A percentile compares a stretch with the other conserved stretches of the same genome.
phyloP scores from a whole-genome alignment of 345 rosid species.

The Crucihimalaya himalaica region DNA sequence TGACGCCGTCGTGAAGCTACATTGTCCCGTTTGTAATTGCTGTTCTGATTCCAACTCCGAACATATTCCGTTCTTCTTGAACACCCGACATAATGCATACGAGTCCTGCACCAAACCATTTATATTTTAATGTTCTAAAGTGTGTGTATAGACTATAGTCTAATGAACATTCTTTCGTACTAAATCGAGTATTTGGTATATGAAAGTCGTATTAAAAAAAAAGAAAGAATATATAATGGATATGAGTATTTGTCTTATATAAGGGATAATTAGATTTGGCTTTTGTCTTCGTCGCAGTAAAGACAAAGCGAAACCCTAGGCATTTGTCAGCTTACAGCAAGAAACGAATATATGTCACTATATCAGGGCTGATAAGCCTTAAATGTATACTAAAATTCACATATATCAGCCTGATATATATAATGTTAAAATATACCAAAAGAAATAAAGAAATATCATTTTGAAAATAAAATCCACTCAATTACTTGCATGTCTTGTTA shows the following conservation, averaged over 20 bases:
- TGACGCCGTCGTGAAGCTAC: slow-evolving; percentile 44
- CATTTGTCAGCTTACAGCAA: slow-evolving; percentile 50
- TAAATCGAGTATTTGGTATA: not conserved
- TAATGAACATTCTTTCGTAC: not conserved
- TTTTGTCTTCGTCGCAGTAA: slow-evolving; percentile 52
- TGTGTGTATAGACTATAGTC: not conserved
- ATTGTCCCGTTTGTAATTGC: slow-evolving; percentile 48
- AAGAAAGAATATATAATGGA: not conserved
- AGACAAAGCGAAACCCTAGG: slow-evolving; percentile 47
- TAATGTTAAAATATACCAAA: not conserved
- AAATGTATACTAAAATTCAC: not conserved
- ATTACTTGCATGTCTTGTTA: not conserved
- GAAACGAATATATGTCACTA: slow-evolving; percentile 64
- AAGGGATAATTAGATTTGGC: slow-evolving; percentile 20
- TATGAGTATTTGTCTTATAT: slow-evolving; percentile 18
- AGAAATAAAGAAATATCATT: not conserved
- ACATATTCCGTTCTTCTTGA: slow-evolving; percentile 88
- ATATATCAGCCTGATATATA: not conserved
- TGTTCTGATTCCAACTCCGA: slow-evolving; percentile 65
- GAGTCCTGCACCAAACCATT: slow-evolving; percentile 56
- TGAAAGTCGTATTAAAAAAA: slow-evolving; percentile 14
- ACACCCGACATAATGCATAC: slow-evolving; percentile 88
- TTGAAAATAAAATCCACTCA: too few species aligned
- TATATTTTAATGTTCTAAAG: not conserved
- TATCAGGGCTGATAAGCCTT: not conserved